A percentile compares a stretch with the other conserved stretches of the same genome.
These are phyloP conservation scores for Scytalidium lignicola DNA, from an alignment of 2,329 filamentous ascomycete genomes.

Conservation along the genomic window DNA sequence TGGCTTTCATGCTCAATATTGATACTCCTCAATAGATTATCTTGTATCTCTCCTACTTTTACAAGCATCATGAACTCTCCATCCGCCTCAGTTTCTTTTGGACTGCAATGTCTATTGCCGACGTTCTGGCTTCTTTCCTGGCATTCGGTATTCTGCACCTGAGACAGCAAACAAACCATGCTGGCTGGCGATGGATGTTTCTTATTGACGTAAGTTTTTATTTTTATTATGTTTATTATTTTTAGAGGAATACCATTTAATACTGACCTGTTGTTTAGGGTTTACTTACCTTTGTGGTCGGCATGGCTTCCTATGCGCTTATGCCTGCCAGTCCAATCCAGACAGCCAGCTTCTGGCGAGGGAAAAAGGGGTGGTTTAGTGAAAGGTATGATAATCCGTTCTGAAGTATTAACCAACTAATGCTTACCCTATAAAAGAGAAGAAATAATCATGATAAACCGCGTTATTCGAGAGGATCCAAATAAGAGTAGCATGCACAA, in stretches of 20 bases:
- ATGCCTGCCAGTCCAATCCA: slow-evolving; percentile 56
- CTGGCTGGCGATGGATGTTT: slow-evolving; percentile 56
- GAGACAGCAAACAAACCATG: slow-evolving; percentile 44
- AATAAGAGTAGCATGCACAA: slow-evolving; percentile 43
- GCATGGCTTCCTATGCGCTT: slow-evolving; percentile 46
- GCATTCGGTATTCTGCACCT: slow-evolving; percentile 52
- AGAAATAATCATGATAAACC: slow-evolving; percentile 61
- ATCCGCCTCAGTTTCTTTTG: slow-evolving; percentile 64
- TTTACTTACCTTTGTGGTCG: slow-evolving; percentile 44
- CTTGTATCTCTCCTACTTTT: slow-evolving; percentile 65
- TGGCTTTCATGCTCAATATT: too few relatives aligned
- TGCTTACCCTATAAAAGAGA: slow-evolving; percentile 28
- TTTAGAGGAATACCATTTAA: slow-evolving; percentile 25
- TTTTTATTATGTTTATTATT: too few relatives aligned
- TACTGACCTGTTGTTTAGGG: slow-evolving; percentile 20
- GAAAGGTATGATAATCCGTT: slow-evolving; percentile 42
- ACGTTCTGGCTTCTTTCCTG: slow-evolving; percentile 49
- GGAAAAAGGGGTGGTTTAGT: slow-evolving; percentile 55
- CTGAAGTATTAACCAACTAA: background rate
- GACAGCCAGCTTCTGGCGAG: slow-evolving; percentile 52
- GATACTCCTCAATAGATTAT: too few relatives aligned
- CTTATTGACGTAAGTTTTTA: slow-evolving; percentile 25
- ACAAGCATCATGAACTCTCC: slow-evolving; percentile 60
- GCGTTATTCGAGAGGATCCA: slow-evolving; percentile 48
- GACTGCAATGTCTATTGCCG: slow-evolving; percentile 47